These are phyloP conservation scores for Ophiocytium majus DNA, from an alignment of 352 stramenopile genomes.

Conservation along the genomic window DNA sequence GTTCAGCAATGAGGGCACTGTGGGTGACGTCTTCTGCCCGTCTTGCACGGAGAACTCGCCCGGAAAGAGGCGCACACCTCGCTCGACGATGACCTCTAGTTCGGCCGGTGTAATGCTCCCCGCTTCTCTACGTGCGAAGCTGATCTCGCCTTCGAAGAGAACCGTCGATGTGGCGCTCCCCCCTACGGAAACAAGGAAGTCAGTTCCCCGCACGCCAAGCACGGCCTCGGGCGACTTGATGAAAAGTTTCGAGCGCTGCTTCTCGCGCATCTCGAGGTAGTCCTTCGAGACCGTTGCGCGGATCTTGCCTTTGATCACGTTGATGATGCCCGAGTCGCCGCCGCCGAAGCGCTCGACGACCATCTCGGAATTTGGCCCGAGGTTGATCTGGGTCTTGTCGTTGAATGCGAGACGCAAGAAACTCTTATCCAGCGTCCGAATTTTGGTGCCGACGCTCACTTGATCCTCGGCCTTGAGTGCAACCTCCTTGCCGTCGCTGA, in stretches of 20 bases:
- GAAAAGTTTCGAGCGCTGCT: not conserved
- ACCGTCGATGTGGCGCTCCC: not conserved
- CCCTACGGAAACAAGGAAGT: not conserved
- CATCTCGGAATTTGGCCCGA: not conserved
- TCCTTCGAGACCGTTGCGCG: not conserved
- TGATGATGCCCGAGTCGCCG: not conserved
- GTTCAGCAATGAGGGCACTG: constrained; percentile 5
- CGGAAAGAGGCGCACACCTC: not conserved
- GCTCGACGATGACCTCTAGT: not conserved
- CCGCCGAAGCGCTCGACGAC: not conserved
- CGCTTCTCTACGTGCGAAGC: not conserved
- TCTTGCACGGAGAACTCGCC: not conserved
- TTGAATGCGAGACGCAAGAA: not conserved
- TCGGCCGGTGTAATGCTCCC: not conserved
- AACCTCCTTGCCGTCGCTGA: not conserved
- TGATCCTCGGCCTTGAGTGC: not conserved
- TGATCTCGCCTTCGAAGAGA: constrained; percentile 4
- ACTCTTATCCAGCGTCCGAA: not conserved
- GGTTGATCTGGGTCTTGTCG: not conserved
- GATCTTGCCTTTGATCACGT: not conserved
- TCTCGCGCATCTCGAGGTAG: constrained; percentile 1
- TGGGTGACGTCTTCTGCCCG: not conserved
- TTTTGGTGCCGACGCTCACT: not conserved
- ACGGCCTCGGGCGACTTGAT: not conserved
- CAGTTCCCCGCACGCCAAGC: not conserved